Conservation (phyloP, 2,329 filamentous ascomycete species). For the Helotiales sp. region DNA sequence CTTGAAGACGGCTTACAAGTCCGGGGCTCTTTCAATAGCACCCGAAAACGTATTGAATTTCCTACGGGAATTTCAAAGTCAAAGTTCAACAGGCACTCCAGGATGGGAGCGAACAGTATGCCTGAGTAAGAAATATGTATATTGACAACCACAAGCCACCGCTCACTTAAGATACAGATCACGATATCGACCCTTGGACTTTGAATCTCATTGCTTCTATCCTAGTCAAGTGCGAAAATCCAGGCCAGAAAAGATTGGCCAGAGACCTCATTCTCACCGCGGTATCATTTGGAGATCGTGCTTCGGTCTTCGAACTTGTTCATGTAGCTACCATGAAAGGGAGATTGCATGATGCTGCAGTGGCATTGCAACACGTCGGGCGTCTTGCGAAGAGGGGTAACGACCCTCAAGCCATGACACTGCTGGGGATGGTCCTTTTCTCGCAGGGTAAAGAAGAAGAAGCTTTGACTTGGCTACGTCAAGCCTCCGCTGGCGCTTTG, state of each 20-base stretch:
- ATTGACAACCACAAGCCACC: neutral
- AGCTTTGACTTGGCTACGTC: slow-evolving; percentile 37
- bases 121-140: slow-evolving; percentile 23
- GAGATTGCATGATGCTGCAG: slow-evolving; percentile 16
- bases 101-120: slow-evolving; percentile 35
- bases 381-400: slow-evolving; percentile 35
- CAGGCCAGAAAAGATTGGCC: slow-evolving; percentile 32
- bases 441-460: slow-evolving; percentile 28
- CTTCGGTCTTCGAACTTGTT: slow-evolving; percentile 37
- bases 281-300: slow-evolving; percentile 38
- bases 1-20: slow-evolving; percentile 33
- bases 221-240: slow-evolving; percentile 29
- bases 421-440: slow-evolving; percentile 38
- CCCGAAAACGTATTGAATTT: slow-evolving; percentile 36
- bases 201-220: slow-evolving; percentile 35
- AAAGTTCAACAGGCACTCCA: neutral
- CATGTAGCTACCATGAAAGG: slow-evolving; percentile 23
- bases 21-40: slow-evolving; percentile 35
- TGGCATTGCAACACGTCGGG: slow-evolving; percentile 30
- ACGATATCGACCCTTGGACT: slow-evolving; percentile 32
- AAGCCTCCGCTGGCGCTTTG: slow-evolving; percentile 29
- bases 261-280: slow-evolving; percentile 35
- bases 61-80: slow-evolving; percentile 29
- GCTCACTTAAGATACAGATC: slow-evolving; percentile 25
- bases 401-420: slow-evolving; percentile 39